Percentiles rank a stretch among this genome's conserved stretches.
Evolutionary conservation across 1,284 basidiomycete genomes (phyloP).

Genomic region (Ceratorhiza oryzae-sativae): DNA sequence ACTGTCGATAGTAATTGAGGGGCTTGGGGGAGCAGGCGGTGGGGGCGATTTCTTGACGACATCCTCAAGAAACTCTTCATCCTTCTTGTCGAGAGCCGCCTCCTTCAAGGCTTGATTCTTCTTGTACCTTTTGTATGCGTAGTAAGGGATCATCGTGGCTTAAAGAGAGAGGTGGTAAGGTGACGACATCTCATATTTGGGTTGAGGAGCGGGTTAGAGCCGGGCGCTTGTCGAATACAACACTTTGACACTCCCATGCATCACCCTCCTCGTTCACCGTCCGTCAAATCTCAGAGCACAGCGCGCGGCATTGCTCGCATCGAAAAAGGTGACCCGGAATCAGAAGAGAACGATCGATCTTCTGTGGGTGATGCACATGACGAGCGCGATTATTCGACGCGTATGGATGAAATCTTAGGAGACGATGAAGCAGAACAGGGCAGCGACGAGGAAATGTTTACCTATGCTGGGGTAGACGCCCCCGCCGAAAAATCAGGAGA

Average conservation of each 20-base stretch:
- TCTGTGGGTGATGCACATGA: background rate
- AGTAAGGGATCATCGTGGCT: constrained; percentile 35
- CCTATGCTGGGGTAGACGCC: constrained; percentile 75
- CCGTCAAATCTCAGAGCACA: constrained; percentile 21
- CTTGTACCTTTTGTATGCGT: constrained; percentile 39
- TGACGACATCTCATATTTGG: background rate
- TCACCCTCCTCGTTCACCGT: background rate
- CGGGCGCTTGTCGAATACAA: background rate
- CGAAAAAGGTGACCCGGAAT: background rate
- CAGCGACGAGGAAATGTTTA: constrained; percentile 65
- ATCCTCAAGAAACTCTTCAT: constrained; percentile 30
- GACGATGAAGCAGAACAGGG: constrained; percentile 60
- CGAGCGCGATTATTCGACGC: constrained; percentile 65
- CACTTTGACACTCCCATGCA: constrained; percentile 20
- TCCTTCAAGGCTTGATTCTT: constrained; percentile 35
- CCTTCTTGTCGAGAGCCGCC: constrained; percentile 33
- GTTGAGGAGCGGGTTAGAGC: background rate
- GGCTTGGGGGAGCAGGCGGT: constrained; percentile 10
- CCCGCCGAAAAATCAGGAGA: constrained; percentile 46
- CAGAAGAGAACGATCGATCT: background rate
- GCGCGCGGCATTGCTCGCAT: background rate
- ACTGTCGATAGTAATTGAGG: constrained; percentile 16
- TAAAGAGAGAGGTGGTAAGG: background rate
- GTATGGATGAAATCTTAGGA: constrained; percentile 74
- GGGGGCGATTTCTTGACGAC: constrained; percentile 20